A percentile compares a stretch with the other conserved stretches of the same genome.
Evolutionary conservation across 352 stramenopile genomes (phyloP).

Genomic region (Peronospora belbahrii): DNA sequence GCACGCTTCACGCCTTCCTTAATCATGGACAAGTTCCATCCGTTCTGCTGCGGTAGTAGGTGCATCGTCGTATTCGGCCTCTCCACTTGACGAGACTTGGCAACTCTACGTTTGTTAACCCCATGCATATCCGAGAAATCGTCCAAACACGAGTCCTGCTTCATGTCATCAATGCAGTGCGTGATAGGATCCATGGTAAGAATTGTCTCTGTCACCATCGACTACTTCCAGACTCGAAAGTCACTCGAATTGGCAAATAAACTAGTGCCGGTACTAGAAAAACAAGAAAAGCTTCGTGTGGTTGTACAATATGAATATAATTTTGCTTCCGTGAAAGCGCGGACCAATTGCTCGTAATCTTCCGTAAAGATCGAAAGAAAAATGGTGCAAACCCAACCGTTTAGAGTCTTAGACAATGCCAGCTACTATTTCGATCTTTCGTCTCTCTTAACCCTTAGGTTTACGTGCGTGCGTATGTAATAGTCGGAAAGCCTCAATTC

Average conservation of each 20-base stretch:
- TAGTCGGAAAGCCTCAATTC: constrained; percentile 12
- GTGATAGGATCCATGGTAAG: constrained; percentile 19
- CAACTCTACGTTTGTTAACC: constrained; percentile 7
- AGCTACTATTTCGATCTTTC: constrained; percentile 1
- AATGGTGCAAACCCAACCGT: constrained; percentile 4
- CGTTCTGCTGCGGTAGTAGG: constrained; percentile 5
- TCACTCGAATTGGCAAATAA: constrained; percentile 7
- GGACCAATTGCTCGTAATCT: constrained; percentile 7
- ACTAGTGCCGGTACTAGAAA: neutral
- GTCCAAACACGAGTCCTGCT: constrained; percentile 10
- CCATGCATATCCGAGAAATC: neutral
- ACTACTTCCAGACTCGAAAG: neutral
- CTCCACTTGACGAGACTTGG: constrained; percentile 8
- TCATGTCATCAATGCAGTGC: constrained; percentile 15
- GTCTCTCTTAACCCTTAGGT: neutral
- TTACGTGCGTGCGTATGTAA: constrained; percentile 13
- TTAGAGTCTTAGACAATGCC: constrained; percentile 8
- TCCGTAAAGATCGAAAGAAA: constrained; percentile 18
- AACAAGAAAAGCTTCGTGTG: constrained; percentile 16
- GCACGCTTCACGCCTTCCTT: constrained; percentile 31
- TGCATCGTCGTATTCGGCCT: neutral
- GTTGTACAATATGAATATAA: no score
- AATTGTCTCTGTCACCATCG: constrained; percentile 13
- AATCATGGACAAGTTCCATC: constrained; percentile 21
- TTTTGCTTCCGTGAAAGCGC: neutral